phyloP scores from a whole-genome alignment of 2,329 filamentous ascomycete species.

The Talaromyces sp. region DNA sequence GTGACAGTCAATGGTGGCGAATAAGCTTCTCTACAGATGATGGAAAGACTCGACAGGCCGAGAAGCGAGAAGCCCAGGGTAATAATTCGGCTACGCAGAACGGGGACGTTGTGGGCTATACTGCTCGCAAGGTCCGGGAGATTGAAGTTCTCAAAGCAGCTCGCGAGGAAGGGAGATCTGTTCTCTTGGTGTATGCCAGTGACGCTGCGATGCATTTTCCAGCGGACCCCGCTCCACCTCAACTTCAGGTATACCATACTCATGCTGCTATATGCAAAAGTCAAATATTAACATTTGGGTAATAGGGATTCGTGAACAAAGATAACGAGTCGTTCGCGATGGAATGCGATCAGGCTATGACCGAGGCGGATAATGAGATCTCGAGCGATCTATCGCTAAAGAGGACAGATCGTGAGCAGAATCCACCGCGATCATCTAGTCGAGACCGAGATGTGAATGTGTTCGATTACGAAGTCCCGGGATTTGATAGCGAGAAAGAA shows the following conservation, averaged over 20 bases:
- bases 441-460: conserved; percentile 34
- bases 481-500: conserved; percentile 36
- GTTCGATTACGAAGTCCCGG: conserved; percentile 42
- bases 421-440: conserved; percentile 5
- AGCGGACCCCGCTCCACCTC: conserved; percentile 33
- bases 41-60: conserved; percentile 38
- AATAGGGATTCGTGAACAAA: conserved; percentile 51
- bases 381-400: background rate
- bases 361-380: conserved; percentile 7
- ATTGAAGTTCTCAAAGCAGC: conserved; percentile 59
- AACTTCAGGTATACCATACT: conserved; percentile 40
- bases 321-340: conserved; percentile 50
- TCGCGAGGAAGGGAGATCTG: conserved; percentile 54
- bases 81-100: conserved; percentile 26
- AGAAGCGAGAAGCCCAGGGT: conserved; percentile 24
- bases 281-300: conserved; percentile 14
- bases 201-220: conserved; percentile 46
- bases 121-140: conserved; percentile 49
- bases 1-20: conserved; percentile 59
- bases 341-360: conserved; percentile 33
- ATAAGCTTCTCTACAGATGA: conserved; percentile 54
- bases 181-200: conserved; percentile 63
- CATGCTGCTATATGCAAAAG: background rate
- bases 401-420: background rate
- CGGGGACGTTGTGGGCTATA: conserved; percentile 44